phyloP scores from a whole-genome alignment of 805 yeast genomes.

The Saturnispora sanitii region DNA sequence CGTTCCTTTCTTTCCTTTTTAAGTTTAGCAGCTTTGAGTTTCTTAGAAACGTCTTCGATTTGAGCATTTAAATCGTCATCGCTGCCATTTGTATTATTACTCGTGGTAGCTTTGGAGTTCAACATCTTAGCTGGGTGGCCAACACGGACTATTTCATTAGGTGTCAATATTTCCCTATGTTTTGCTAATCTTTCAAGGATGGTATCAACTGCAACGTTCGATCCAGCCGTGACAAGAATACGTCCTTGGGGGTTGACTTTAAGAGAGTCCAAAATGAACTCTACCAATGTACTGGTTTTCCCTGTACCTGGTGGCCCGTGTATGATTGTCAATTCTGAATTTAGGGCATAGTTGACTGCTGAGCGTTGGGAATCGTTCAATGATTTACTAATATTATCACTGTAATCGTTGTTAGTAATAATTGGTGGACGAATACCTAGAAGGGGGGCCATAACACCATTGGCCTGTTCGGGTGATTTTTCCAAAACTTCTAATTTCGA shows the following conservation, averaged over 20 bases:
- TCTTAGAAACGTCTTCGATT: not conserved
- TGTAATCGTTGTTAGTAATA: not conserved
- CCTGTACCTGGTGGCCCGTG: constrained; percentile 86
- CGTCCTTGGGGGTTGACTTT: constrained; percentile 25
- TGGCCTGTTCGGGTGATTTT: constrained; percentile 24
- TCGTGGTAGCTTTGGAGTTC: not conserved
- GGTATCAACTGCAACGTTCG: constrained; percentile 87
- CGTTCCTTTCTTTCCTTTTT: constrained; percentile 4
- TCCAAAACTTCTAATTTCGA: constrained; percentile 46
- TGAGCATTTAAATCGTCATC: not conserved
- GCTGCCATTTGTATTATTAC: not conserved
- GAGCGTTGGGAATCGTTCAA: constrained; percentile 62
- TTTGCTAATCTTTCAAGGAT: constrained; percentile 61
- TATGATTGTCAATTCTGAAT: constrained; percentile 43
- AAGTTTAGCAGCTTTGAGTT: constrained; percentile 5
- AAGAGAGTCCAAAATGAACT: constrained; percentile 64
- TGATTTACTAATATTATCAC: constrained; percentile 30
- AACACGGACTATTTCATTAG: constrained; percentile 51
- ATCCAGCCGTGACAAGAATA: constrained; percentile 86
- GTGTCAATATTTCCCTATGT: constrained; percentile 25
- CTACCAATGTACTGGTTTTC: constrained; percentile 77
- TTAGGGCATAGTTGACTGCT: constrained; percentile 63
- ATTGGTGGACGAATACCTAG: constrained; percentile 33
- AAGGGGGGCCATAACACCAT: constrained; percentile 33
- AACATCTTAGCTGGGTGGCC: constrained; percentile 91